These are phyloP conservation scores for Saccharomyces hybrid DNA, from an alignment of 1,139 yeast species.

Conservation along the genomic window DNA sequence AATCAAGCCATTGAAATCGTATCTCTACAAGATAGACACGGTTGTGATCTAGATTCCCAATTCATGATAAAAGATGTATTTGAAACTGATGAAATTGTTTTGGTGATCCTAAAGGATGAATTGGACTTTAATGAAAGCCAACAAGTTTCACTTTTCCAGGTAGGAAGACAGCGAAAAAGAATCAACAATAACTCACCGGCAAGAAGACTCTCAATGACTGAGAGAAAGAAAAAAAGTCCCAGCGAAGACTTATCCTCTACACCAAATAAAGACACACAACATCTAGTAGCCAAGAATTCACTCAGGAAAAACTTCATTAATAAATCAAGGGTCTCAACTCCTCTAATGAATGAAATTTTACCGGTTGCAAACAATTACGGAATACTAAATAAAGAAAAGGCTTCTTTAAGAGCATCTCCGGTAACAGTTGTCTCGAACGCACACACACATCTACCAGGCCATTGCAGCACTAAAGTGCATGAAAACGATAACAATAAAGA, in stretches of 20 bases:
- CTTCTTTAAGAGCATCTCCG: no score
- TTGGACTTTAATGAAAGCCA: constrained; percentile 16
- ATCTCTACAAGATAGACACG: constrained; percentile 53
- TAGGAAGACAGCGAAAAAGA: constrained; percentile 12
- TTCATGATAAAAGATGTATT: constrained; percentile 56
- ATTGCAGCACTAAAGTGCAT: not conserved
- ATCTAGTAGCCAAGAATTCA: constrained; percentile 3
- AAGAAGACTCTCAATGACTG: not conserved
- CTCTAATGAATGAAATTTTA: constrained; percentile 26
- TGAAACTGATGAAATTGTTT: constrained; percentile 42
- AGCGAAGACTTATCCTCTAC: not conserved
- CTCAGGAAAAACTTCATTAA: constrained; percentile 9
- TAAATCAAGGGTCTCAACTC: constrained; percentile 20
- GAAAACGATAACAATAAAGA: not conserved
- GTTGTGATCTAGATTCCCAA: constrained; percentile 72
- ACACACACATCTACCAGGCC: not conserved
- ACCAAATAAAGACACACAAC: not conserved
- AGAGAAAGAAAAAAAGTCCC: not conserved
- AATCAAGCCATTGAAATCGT: constrained; percentile 45
- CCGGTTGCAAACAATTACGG: constrained; percentile 12
- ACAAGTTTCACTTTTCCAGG: constrained; percentile 12
- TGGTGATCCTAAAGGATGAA: constrained; percentile 45
- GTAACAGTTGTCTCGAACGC: not conserved
- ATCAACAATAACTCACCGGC: constrained; percentile 7
- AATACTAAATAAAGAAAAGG: not conserved